Base-by-base conservation (phyloP, 257 asterid genomes). In the Solanum arcanum region DNA sequence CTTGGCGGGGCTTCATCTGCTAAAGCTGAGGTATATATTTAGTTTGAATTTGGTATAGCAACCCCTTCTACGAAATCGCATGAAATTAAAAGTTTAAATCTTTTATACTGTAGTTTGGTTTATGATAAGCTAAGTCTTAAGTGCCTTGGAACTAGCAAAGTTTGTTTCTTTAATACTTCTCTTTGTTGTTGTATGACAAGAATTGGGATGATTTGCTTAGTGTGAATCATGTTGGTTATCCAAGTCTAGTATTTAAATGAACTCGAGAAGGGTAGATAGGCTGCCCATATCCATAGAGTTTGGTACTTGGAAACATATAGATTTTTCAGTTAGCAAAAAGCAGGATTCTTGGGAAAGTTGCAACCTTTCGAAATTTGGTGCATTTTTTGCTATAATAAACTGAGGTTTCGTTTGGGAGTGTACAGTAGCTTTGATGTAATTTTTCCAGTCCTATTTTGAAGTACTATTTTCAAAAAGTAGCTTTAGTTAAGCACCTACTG, bases 1-100 rank as follows among this genome's bases (percentile, higher is more conserved):
- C 98, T 97, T 64, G 99, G 98, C 39, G 99, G 99, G 18, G 93
- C 96, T 88, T 86, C 98, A 1, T 96, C 99, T 7, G 97, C 91
- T 41, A 97, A 96, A 93, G 98, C 99, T 46, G 98, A 95, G 98
- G 99, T 95, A 94, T 0, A 6, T 60, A 11, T 20, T 11, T 44
- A 73, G 39, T 44, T 77, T 77, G 62, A 42, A 77, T 44, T 77
- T 77, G 14, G 84, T 78, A 25, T 25, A 27, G 20, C 16, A 25
- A 46, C 23, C 41, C 10, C 10, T 78, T 46, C 0, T 60, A 46
- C 44, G 20, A 74, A 37, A 74, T 78, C 31, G 25, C 14, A 0
- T 27, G 84, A 46, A 78, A 27, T 27, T 46, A 0, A 44, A 78
- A 1, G 25, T 18, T 46, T 46, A 75, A 0, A 25, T 42, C 60